These are phyloP conservation scores for Daldinia eschscholtzii DNA, from an alignment of 2,329 filamentous ascomycete genomes.

Conservation along the genomic window DNA sequence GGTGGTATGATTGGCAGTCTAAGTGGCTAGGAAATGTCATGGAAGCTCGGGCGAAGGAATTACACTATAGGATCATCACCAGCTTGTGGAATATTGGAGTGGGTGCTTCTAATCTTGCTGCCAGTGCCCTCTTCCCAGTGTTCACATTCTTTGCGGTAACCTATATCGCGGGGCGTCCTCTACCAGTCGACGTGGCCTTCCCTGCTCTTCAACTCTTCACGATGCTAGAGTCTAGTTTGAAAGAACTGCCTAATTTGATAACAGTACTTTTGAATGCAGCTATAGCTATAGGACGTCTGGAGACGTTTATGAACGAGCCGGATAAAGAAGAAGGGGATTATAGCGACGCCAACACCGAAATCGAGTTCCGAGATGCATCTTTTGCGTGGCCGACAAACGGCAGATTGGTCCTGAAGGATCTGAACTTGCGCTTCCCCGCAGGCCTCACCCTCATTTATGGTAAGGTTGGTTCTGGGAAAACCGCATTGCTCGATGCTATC, in stretches of 20 bases:
- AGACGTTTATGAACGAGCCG: constrained; percentile 87
- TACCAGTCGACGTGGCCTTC: constrained; percentile 87
- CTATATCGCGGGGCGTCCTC: constrained; percentile 72
- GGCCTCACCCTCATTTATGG: constrained; percentile 70
- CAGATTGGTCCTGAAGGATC: constrained; percentile 62
- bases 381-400: constrained; percentile 83
- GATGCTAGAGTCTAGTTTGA: constrained; percentile 79
- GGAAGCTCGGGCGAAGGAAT: constrained; percentile 74
- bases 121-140: constrained; percentile 81
- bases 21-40: constrained; percentile 79
- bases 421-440: constrained; percentile 61
- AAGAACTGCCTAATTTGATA: constrained; percentile 80
- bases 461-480: constrained; percentile 72
- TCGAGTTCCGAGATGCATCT: constrained; percentile 72
- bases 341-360: constrained; percentile 55
- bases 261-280: constrained; percentile 83
- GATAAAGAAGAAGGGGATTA: constrained; percentile 72
- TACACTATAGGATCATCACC: constrained; percentile 73
- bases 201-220: constrained; percentile 85
- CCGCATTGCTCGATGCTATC: constrained; percentile 69
- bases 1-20: constrained; percentile 86
- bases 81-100: constrained; percentile 74
- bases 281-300: constrained; percentile 85
- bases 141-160: constrained; percentile 87
- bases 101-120: constrained; percentile 75